A percentile compares a stretch with the other conserved stretches of the same genome.
Conservation (phyloP, 768 basidiomycete genomes). For the Lactarius trivialis region DNA sequence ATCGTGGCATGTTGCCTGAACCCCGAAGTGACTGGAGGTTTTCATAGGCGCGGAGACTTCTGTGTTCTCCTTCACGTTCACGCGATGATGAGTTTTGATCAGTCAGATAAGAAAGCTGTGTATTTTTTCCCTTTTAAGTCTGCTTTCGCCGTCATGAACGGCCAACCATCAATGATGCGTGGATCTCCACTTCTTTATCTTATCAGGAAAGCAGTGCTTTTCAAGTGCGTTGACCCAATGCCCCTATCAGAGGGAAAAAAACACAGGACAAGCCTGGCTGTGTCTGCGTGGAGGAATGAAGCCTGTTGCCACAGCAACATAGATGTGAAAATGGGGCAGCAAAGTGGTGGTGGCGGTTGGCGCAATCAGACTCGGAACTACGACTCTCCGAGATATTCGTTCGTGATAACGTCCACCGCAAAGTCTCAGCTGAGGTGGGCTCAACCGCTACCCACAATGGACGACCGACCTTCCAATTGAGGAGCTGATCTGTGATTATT, state of each 20-base stretch:
- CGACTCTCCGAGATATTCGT: neutral
- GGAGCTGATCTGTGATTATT: neutral
- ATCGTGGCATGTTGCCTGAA: neutral
- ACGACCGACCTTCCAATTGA: neutral
- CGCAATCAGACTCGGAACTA: neutral
- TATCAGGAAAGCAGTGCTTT: neutral
- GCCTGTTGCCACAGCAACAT: constrained; percentile 5
- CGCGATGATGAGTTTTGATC: neutral
- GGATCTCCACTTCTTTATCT: neutral
- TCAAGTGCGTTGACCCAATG: neutral
- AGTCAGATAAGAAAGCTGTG: constrained; percentile 13
- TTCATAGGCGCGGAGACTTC: neutral
- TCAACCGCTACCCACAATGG: neutral
- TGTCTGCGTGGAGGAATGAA: neutral
- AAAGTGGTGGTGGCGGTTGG: neutral
- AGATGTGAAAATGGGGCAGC: neutral
- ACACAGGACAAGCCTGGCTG: neutral
- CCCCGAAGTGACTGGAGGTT: neutral
- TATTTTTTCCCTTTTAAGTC: neutral
- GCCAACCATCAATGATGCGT: constrained; percentile 19
- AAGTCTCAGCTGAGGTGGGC: neutral
- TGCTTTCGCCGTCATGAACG: neutral
- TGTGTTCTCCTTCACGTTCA: neutral
- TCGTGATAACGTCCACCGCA: neutral
- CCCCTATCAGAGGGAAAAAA: constrained; percentile 2